These are phyloP conservation scores for Claviceps purpurea DNA, from an alignment of 2,329 filamentous ascomycete genomes.

Conservation along the genomic window DNA sequence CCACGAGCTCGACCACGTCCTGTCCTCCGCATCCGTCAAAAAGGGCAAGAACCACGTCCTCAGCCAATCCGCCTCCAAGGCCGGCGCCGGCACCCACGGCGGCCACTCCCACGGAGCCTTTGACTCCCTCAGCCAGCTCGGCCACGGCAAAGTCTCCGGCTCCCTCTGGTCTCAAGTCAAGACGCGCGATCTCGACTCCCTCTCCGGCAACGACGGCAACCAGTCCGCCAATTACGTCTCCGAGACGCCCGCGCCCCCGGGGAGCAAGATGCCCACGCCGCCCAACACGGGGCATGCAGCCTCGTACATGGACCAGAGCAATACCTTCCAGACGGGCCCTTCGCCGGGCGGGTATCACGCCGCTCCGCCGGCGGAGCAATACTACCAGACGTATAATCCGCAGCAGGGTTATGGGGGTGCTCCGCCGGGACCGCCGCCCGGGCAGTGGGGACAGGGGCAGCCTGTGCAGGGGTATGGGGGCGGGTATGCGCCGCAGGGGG, in stretches of 20 bases:
- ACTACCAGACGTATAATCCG: conserved; percentile 19
- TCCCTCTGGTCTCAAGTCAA: conserved; percentile 50
- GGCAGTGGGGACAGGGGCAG: conserved; percentile 8
- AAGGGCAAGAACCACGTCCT: conserved; percentile 66
- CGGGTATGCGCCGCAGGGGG: conserved; percentile 11
- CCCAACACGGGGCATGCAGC: conserved; percentile 22
- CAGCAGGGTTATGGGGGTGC: conserved; percentile 10
- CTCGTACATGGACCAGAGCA: conserved; percentile 13
- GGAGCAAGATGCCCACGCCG: conserved; percentile 16
- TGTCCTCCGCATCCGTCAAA: conserved; percentile 73
- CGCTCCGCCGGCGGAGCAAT: conserved; percentile 19
- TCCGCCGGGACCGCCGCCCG: conserved; percentile 8
- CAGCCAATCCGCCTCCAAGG: conserved; percentile 18
- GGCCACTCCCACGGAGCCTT: conserved; percentile 30
- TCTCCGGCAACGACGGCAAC: conserved; percentile 35
- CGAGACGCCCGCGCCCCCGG: conserved; percentile 23
- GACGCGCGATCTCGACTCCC: conserved; percentile 41
- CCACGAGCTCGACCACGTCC: conserved; percentile 55
- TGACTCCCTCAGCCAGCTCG: conserved; percentile 28
- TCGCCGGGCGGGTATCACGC: conserved; percentile 15
- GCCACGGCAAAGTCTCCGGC: conserved; percentile 44
- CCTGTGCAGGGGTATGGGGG: conserved; percentile 10
- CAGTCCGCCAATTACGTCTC: conserved; percentile 24
- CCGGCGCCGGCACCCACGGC: conserved; percentile 14
- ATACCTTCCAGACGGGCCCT: conserved; percentile 10